Base-by-base conservation (phyloP, 257 asterid genomes). In the Solanum ossicruentum region DNA sequence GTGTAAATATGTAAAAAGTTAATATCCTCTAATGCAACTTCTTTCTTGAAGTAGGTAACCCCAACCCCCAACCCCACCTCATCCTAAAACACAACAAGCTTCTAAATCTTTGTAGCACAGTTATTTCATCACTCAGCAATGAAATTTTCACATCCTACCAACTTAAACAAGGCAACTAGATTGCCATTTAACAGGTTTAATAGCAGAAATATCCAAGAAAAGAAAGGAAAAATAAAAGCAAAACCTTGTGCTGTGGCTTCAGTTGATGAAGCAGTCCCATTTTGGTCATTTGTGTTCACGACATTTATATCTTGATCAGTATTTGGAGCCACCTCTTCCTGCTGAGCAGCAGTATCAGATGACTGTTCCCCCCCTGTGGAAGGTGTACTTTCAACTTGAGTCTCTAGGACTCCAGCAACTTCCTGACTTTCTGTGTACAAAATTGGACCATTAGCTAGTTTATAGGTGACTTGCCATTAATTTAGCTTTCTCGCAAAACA, bases 231-330 rank as follows among this genome's bases (percentile, higher is more conserved):
- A 80, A 75, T 32, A 58, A 85, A 83, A 85, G 45, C 55, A 47
- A 86, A 83, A 93, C 94, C 94, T 92, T 88, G 89, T 12, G 85
- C 78, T n/a, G 85, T 52, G 32, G 88, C 78, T 87, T 89, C 95
- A 79, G 67, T 65, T 71, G 85, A 77, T 23, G 90, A 81, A 79
- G 89, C 77, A 49, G 85, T 86, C 65, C 77, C 86, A 84, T 78
- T 90, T 86, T 89, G 86, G 85, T 58, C 90, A 89, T 81, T 88
- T 57, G 88, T 56, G 71, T 58, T 83, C 41, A 88, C 87, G 85
- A 79, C 87, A 88, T 39, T 88, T 82, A 80, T 91, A 63, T 84
- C 89, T 83, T 87, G 84, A 41, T 41, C 70, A 75, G 84, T 52
- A 56, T 57, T 87, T 65, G 83, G 63, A 32, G 52, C 49, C 55